A percentile compares a stretch with the other conserved stretches of the same genome.
Evolutionary conservation across 257 asterid species (phyloP).

Genomic region (Dorcoceras hygrometricum): DNA sequence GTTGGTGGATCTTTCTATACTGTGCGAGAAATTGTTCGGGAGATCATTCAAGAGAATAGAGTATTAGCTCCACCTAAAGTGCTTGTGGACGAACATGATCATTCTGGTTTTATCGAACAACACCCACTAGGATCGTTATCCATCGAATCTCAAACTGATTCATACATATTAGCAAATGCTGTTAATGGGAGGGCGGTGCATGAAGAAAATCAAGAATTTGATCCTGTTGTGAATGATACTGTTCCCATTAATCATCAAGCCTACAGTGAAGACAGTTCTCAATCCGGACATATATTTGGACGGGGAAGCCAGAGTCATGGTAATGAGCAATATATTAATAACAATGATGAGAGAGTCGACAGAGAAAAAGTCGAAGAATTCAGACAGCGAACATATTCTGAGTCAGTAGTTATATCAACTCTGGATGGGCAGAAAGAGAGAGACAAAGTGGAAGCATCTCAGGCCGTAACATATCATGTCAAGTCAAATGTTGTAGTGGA

Average conservation of each 20-base stretch:
- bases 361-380: conserved; percentile 23
- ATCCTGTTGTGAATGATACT: conserved; percentile 17
- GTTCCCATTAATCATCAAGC: conserved; percentile 23
- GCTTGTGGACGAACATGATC: conserved; percentile 37
- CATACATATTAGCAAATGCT: conserved; percentile 28
- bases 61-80: conserved; percentile 75
- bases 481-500: conserved; percentile 51
- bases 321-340: conserved; percentile 22
- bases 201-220: conserved; percentile 19
- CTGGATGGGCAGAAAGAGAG: conserved; percentile 19
- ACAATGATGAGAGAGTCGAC: conserved; percentile 12
- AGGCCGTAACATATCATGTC: conserved; percentile 19
- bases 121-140: conserved; percentile 66
- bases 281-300: conserved; percentile 17
- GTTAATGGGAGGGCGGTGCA: conserved; percentile 27
- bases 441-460: conserved; percentile 28
- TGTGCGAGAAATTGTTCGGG: conserved; percentile 82
- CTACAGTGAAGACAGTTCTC: conserved; percentile 18
- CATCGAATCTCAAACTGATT: conserved; percentile 44
- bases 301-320: conserved; percentile 19
- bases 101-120: conserved; percentile 43
- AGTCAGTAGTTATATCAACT: conserved; percentile 23
- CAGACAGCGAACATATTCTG: conserved; percentile 22
- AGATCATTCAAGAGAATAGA: conserved; percentile 85
- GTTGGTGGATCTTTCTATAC: conserved; percentile 95